Percentiles rank a stretch among this genome's conserved stretches.
These are phyloP conservation scores for Mycena sp. DNA, from an alignment of 1,284 basidiomycete species.

Conservation along the genomic window DNA sequence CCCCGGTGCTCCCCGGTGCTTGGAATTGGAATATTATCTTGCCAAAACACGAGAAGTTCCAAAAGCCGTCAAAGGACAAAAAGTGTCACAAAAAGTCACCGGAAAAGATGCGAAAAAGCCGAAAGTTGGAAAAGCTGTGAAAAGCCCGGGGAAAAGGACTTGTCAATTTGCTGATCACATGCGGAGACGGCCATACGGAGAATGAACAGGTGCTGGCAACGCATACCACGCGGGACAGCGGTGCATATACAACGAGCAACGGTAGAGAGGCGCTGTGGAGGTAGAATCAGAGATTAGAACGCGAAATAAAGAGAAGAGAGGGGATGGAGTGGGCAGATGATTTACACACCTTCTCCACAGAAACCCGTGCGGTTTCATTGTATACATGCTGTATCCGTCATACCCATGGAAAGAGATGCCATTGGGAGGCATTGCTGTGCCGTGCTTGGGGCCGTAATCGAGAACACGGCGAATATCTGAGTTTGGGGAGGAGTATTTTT, in stretches of 20 bases:
- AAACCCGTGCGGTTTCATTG: background rate
- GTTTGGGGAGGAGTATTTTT: background rate
- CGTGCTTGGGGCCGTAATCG: background rate
- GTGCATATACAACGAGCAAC: background rate
- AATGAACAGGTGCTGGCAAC: background rate
- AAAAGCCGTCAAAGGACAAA: no score
- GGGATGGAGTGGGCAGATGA: background rate
- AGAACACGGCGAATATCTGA: background rate
- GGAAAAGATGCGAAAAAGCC: background rate
- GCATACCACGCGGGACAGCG: background rate
- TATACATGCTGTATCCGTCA: background rate
- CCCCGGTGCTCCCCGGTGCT: no score
- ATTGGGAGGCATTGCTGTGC: background rate
- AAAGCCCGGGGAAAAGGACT: background rate
- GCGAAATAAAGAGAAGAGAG: background rate
- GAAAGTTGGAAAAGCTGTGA: background rate
- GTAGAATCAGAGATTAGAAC: conserved; percentile 2
- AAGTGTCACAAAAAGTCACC: background rate
- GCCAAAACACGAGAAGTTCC: no score
- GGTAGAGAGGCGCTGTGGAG: conserved; percentile 1
- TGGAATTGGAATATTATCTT: no score
- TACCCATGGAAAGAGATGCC: background rate
- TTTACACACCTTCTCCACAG: background rate
- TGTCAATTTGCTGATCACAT: conserved; percentile 1
- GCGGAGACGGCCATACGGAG: background rate